phyloP scores from a whole-genome alignment of 495 filamentous ascomycete species.

The Tuber indicum region DNA sequence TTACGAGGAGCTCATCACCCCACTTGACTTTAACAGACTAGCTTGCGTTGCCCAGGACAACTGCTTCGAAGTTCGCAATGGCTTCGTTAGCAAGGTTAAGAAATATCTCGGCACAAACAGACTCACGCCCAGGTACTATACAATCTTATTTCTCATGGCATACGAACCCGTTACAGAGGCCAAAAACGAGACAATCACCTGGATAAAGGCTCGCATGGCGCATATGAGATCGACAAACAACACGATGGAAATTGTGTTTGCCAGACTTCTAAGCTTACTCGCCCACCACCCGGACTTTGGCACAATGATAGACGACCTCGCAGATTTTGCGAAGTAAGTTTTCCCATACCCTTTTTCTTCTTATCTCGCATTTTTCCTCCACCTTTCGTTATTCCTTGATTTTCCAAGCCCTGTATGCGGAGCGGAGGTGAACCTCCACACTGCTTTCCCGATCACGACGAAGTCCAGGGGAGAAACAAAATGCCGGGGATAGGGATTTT shows the following conservation, averaged over 20 bases:
- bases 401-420: neutral
- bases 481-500: slow-evolving; percentile 16
- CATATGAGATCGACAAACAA: slow-evolving; percentile 46
- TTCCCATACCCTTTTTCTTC: slow-evolving; percentile 10
- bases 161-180: slow-evolving; percentile 71
- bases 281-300: slow-evolving; percentile 93
- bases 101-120: slow-evolving; percentile 68
- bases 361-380: slow-evolving; percentile 14
- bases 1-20: slow-evolving; percentile 68
- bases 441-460: neutral
- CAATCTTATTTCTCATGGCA: slow-evolving; percentile 78
- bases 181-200: slow-evolving; percentile 68
- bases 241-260: slow-evolving; percentile 73
- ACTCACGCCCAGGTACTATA: slow-evolving; percentile 73
- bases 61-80: slow-evolving; percentile 62
- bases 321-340: slow-evolving; percentile 60
- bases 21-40: slow-evolving; percentile 69
- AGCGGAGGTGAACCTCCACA: neutral
- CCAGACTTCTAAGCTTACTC: slow-evolving; percentile 75
- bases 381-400: neutral
- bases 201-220: slow-evolving; percentile 72
- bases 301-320: slow-evolving; percentile 58
- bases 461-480: neutral
- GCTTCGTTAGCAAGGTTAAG: slow-evolving; percentile 75
- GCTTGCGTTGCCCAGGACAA: slow-evolving; percentile 73